Evolutionary conservation across 345 rosid species (phyloP).

Genomic region (Murraya koenigii): DNA sequence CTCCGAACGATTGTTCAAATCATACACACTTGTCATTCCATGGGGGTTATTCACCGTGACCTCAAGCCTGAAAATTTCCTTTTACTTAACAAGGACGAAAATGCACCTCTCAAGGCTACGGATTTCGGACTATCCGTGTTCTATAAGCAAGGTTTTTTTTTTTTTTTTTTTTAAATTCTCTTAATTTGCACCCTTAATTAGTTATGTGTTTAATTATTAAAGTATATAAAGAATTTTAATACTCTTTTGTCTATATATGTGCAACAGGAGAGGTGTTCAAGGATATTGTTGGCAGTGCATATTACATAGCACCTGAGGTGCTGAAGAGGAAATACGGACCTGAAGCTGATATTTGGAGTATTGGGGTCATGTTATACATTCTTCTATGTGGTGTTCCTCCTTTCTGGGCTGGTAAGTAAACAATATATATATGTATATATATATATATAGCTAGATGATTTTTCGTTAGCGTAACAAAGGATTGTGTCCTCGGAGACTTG

Average conservation of each 20-base stretch:
- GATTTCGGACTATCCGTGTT: slow-evolving; percentile 91
- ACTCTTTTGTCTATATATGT: too few species aligned
- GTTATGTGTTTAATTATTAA: too few species aligned
- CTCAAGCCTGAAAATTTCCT: slow-evolving; percentile 96
- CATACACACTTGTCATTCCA: slow-evolving; percentile 82
- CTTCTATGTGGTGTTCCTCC: slow-evolving; percentile 94
- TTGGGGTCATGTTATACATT: slow-evolving; percentile 92
- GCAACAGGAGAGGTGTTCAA: slow-evolving; percentile 73
- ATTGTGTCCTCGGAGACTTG: too few species aligned
- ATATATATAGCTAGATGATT: too few species aligned
- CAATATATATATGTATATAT: too few species aligned
- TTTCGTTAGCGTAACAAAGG: too few species aligned
- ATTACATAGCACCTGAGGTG: slow-evolving; percentile 95
- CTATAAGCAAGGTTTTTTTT: slow-evolving; percentile 68
- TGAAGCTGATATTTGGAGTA: slow-evolving; percentile 94
- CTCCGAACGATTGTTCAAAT: slow-evolving; percentile 84
- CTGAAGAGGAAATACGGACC: slow-evolving; percentile 88
- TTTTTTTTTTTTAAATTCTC: neutral
- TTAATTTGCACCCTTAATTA: neutral
- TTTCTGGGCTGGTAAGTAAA: slow-evolving; percentile 78
- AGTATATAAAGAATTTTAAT: too few species aligned
- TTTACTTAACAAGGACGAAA: slow-evolving; percentile 69
- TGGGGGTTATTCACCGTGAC: slow-evolving; percentile 95
- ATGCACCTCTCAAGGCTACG: slow-evolving; percentile 86
- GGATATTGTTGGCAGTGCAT: slow-evolving; percentile 93